Evolutionary conservation across 2,329 filamentous ascomycete species (phyloP).

Genomic region (Penicillium sp.): DNA sequence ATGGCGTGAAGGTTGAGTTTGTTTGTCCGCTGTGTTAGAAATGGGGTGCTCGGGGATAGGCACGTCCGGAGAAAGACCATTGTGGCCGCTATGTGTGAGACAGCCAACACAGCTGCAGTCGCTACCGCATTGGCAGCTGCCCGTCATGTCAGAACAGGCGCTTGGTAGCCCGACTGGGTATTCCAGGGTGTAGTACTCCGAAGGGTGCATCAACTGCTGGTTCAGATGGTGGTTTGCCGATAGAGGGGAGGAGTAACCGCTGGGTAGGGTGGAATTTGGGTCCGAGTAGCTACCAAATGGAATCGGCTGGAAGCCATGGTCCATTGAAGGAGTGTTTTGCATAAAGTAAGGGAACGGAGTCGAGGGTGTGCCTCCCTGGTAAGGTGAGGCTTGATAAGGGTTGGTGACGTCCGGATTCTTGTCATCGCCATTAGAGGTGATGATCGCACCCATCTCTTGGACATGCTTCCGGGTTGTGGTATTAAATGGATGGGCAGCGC

Average conservation of each 20-base stretch:
- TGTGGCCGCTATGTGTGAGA: constrained; percentile 52
- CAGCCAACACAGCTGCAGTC: constrained; percentile 55
- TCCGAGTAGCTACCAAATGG: constrained; percentile 24
- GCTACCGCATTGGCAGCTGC: constrained; percentile 53
- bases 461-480: constrained; percentile 46
- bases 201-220: constrained; percentile 40
- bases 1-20: not conserved
- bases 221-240: constrained; percentile 22
- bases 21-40: constrained; percentile 6
- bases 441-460: constrained; percentile 46
- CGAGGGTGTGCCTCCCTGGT: constrained; percentile 16
- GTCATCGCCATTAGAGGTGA: constrained; percentile 35
- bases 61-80: constrained; percentile 41
- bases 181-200: constrained; percentile 44
- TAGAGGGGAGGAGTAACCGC: constrained; percentile 28
- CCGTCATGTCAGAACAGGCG: constrained; percentile 48
- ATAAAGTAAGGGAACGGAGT: constrained; percentile 20
- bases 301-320: constrained; percentile 14
- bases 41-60: constrained; percentile 1
- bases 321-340: constrained; percentile 14
- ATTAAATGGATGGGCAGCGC: constrained; percentile 48
- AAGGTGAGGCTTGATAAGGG: constrained; percentile 22
- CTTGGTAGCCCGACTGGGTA: constrained; percentile 40
- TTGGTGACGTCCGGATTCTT: constrained; percentile 20
- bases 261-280: constrained; percentile 20